Evolutionary conservation across 1,139 yeast genomes (phyloP).

Genomic region (Magnusiomyces ingens): DNA sequence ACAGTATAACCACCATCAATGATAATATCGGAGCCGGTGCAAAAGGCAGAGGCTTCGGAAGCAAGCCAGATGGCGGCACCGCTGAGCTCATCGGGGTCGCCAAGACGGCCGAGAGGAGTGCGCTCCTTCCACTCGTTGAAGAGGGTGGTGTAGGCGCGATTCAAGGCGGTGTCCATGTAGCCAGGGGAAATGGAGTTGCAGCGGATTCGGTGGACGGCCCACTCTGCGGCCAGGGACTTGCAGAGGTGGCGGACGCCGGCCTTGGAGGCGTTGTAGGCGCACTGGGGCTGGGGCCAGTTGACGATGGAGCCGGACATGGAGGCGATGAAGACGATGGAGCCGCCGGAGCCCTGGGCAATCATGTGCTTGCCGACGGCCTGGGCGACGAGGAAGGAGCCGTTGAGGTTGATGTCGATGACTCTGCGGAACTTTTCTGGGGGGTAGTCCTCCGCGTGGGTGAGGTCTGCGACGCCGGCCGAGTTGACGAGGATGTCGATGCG

Average conservation of each 20-base stretch:
- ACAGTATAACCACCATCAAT: conserved; percentile 64
- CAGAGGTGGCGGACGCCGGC: conserved; percentile 55
- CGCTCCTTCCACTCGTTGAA: conserved; percentile 50
- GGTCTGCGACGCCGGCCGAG: conserved; percentile 76
- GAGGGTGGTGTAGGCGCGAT: conserved; percentile 43
- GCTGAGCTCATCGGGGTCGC: conserved; percentile 58
- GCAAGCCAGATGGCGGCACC: conserved; percentile 67
- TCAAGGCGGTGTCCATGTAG: conserved; percentile 51
- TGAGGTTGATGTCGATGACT: conserved; percentile 66
- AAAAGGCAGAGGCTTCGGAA: conserved; percentile 52
- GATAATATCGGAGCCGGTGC: conserved; percentile 59
- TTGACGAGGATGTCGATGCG: conserved; percentile 60
- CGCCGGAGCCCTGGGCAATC: conserved; percentile 45
- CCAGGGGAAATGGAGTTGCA: conserved; percentile 55
- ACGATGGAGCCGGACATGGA: conserved; percentile 62
- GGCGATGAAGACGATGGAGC: conserved; percentile 55
- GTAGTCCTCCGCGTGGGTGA: conserved; percentile 74
- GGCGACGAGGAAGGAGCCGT: conserved; percentile 68
- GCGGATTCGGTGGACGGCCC: conserved; percentile 49
- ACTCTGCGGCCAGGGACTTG: conserved; percentile 50
- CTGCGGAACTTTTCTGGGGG: conserved; percentile 70
- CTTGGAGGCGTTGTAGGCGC: conserved; percentile 53
- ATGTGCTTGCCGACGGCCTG: conserved; percentile 69
- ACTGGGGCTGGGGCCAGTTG: conserved; percentile 59
- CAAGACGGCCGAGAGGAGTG: conserved; percentile 65